A percentile compares a stretch with the other conserved stretches of the same genome.
These are phyloP conservation scores for Chrysosporium keratinophilum DNA, from an alignment of 2,329 filamentous ascomycete genomes.

Conservation along the genomic window DNA sequence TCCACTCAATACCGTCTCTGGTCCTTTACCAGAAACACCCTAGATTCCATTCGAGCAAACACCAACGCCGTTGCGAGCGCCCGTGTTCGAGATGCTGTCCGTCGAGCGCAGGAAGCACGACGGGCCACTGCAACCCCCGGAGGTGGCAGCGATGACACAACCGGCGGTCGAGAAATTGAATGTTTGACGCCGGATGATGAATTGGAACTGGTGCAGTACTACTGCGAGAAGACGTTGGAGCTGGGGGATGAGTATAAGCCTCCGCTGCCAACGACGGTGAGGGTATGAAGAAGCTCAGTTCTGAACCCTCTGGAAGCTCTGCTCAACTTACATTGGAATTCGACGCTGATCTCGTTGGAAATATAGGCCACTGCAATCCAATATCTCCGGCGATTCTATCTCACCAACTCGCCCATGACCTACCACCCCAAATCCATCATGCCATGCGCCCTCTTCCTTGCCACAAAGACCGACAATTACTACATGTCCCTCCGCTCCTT, in stretches of 20 bases:
- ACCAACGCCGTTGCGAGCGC: constrained; percentile 73
- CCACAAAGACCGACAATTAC: constrained; percentile 81
- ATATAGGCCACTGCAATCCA: constrained; percentile 66
- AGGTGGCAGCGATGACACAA: constrained; percentile 4
- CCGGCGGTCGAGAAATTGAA: constrained; percentile 44
- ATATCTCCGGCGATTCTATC: constrained; percentile 88
- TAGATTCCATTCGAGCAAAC: constrained; percentile 60
- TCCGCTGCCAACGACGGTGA: constrained; percentile 49
- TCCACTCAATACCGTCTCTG: constrained; percentile 86
- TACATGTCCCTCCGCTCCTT: constrained; percentile 61
- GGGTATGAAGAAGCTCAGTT: constrained; percentile 32
- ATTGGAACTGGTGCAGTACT: constrained; percentile 67
- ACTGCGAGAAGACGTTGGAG: constrained; percentile 52
- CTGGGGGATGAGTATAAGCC: constrained; percentile 50
- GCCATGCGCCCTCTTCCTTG: constrained; percentile 83
- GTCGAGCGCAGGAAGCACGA: constrained; percentile 34
- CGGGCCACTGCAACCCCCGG: constrained; percentile 2
- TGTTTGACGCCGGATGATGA: constrained; percentile 80
- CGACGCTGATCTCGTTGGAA: constrained; percentile 29
- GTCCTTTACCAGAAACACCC: constrained; percentile 71
- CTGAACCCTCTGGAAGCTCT: background rate
- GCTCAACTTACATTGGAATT: constrained; percentile 29
- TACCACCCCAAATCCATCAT: constrained; percentile 85
- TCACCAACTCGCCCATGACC: constrained; percentile 91
- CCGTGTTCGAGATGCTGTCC: constrained; percentile 50